phyloP scores from a whole-genome alignment of 352 stramenopile genomes.

The Thalassiosira livingstoniorum region DNA sequence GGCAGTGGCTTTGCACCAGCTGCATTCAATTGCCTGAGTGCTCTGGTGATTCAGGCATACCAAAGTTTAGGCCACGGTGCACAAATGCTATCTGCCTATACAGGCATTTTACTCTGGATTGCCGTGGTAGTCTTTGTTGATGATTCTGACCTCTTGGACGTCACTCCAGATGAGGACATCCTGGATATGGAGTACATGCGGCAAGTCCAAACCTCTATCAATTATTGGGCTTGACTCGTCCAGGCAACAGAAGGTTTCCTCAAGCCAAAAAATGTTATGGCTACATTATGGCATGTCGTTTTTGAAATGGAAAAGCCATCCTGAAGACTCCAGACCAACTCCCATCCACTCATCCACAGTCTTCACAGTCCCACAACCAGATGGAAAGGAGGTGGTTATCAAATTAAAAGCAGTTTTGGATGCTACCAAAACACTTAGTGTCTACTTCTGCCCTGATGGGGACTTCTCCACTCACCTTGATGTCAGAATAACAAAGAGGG shows the following conservation, averaged over 20 bases:
- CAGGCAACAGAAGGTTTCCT: conserved; percentile 10
- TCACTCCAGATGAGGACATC: not conserved
- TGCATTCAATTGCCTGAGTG: conserved; percentile 2
- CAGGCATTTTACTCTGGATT: not conserved
- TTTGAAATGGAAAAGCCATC: not conserved
- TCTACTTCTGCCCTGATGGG: not conserved
- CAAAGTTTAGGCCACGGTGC: conserved; percentile 7
- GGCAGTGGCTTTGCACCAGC: conserved; percentile 11
- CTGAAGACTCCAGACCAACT: not conserved
- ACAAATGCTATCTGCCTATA: not conserved
- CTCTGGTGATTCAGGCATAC: conserved; percentile 14
- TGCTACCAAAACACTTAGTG: conserved; percentile 2
- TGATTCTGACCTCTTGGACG: conserved; percentile 10
- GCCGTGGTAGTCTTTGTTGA: conserved; percentile 23
- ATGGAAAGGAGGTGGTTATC: not conserved
- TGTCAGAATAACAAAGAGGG: not conserved
- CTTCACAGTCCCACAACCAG: not conserved
- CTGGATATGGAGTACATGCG: conserved; percentile 1
- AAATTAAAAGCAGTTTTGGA: not conserved
- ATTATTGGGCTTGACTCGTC: not conserved
- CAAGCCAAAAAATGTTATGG: conserved; percentile 23
- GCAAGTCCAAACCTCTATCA: not conserved
- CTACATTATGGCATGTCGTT: conserved; percentile 16
- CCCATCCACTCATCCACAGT: no score
- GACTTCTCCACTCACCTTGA: not conserved